These are phyloP conservation scores for Zymoseptoria ardabiliae DNA, from an alignment of 2,329 filamentous ascomycete species.

Conservation along the genomic window DNA sequence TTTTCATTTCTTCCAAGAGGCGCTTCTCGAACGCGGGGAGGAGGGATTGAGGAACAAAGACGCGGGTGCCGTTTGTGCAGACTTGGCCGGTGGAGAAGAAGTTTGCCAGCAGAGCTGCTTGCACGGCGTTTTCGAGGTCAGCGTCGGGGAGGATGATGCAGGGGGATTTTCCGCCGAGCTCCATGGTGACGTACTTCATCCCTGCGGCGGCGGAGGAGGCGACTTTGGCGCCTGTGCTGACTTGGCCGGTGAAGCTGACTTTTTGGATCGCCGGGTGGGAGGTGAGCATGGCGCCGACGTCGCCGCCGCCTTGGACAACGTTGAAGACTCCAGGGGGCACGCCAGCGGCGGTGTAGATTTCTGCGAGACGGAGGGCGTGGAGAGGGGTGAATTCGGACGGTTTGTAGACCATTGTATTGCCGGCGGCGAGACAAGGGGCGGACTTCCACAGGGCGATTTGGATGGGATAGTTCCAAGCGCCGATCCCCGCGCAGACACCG, in stretches of 20 bases:
- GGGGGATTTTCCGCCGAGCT: constrained; percentile 81
- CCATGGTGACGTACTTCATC: constrained; percentile 91
- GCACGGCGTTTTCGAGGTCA: constrained; percentile 69
- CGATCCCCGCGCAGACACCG: constrained; percentile 79
- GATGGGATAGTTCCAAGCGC: constrained; percentile 88
- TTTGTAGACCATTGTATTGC: constrained; percentile 88
- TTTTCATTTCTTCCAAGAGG: constrained; percentile 62
- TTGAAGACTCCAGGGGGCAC: constrained; percentile 80
- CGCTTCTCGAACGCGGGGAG: constrained; percentile 61
- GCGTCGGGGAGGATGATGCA: constrained; percentile 74
- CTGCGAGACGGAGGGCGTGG: constrained; percentile 68
- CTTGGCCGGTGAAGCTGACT: constrained; percentile 84
- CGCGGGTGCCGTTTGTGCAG: constrained; percentile 85
- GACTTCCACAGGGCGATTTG: constrained; percentile 90
- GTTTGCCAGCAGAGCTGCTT: constrained; percentile 88
- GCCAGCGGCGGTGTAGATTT: constrained; percentile 71
- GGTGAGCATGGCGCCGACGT: constrained; percentile 68
- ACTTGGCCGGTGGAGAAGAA: constrained; percentile 89
- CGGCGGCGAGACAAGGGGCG: constrained; percentile 74
- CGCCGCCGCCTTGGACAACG: constrained; percentile 72
- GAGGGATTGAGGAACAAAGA: constrained; percentile 66
- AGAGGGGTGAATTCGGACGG: constrained; percentile 80
- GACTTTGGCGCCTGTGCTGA: constrained; percentile 75
- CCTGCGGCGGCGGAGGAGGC: constrained; percentile 64
- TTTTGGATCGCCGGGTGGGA: constrained; percentile 68